Conservation (phyloP, 805 yeast genomes). For the Kodamaea leandrae region DNA sequence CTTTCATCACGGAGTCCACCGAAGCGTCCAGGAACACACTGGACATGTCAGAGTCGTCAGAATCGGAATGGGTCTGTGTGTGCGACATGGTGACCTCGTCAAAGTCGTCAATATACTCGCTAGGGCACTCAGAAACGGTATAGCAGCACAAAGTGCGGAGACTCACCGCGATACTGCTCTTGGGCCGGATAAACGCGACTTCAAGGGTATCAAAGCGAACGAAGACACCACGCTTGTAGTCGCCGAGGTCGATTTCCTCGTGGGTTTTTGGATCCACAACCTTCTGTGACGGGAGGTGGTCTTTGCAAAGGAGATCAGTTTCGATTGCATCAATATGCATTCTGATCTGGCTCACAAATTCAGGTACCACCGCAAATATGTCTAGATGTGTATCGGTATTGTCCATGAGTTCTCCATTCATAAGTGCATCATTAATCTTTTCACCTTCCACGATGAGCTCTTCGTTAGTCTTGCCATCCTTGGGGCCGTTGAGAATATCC, state of each 20-base stretch:
- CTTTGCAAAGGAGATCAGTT: constrained; percentile 39
- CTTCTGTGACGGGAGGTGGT: constrained; percentile 35
- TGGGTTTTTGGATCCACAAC: constrained; percentile 22
- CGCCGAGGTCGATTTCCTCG: constrained; percentile 32
- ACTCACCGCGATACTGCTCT: constrained; percentile 20
- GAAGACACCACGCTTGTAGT: constrained; percentile 39
- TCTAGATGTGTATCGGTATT: constrained; percentile 12
- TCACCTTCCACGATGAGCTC: constrained; percentile 1
- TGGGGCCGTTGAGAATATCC: background rate
- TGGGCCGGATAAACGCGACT: constrained; percentile 22
- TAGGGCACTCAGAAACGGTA: constrained; percentile 37
- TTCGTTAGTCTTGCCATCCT: background rate
- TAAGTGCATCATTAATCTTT: background rate
- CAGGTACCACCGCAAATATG: constrained; percentile 33
- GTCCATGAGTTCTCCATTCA: too few species aligned
- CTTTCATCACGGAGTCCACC: constrained; percentile 14
- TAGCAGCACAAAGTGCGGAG: constrained; percentile 27
- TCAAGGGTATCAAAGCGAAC: constrained; percentile 21
- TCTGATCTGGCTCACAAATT: constrained; percentile 24
- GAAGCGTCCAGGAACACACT: constrained; percentile 26
- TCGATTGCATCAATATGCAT: constrained; percentile 26
- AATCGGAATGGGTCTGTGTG: constrained; percentile 18
- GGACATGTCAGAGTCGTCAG: constrained; percentile 30
- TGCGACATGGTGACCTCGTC: constrained; percentile 24
- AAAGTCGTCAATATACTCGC: constrained; percentile 35